These are phyloP conservation scores for Nemania serpens DNA, from an alignment of 2,329 filamentous ascomycete genomes.

Conservation along the genomic window DNA sequence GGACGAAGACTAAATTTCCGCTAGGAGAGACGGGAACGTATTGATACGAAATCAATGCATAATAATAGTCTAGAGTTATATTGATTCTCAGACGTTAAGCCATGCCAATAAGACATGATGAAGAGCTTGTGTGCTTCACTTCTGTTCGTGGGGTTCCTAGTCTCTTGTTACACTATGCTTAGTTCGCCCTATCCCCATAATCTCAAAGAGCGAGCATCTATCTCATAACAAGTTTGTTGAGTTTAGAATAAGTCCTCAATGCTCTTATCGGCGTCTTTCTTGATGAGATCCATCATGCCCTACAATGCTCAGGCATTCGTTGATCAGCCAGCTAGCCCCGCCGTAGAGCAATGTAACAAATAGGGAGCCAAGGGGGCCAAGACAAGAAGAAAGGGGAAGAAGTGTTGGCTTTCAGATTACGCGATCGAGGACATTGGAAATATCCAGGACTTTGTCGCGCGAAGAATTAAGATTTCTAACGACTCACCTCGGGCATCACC, in stretches of 20 bases:
- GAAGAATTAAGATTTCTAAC: too few relatives aligned
- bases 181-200: background rate
- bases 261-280: slow-evolving; percentile 89
- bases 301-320: slow-evolving; percentile 44
- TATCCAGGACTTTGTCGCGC: too few relatives aligned
- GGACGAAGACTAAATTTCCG: slow-evolving; percentile 9
- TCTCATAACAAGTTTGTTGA: background rate
- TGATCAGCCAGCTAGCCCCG: too few relatives aligned
- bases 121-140: background rate
- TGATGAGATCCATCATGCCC: slow-evolving; percentile 95
- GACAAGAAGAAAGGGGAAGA: too few relatives aligned
- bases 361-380: too few relatives aligned
- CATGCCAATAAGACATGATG: background rate
- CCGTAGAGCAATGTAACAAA: too few relatives aligned
- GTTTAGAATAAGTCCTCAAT: slow-evolving; percentile 79
- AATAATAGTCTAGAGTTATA: background rate
- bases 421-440: too few relatives aligned
- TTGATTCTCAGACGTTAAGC: background rate
- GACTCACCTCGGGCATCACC: slow-evolving; percentile 84
- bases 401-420: too few relatives aligned
- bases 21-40: background rate
- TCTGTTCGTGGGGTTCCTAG: background rate
- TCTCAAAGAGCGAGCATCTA: background rate
- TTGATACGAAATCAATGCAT: background rate
- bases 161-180: background rate